Evolutionary conservation across 176 grass and related monocot genomes (phyloP), one percentile per base, ranked within the genome.

Genomic region (Carex kokanica): DNA sequence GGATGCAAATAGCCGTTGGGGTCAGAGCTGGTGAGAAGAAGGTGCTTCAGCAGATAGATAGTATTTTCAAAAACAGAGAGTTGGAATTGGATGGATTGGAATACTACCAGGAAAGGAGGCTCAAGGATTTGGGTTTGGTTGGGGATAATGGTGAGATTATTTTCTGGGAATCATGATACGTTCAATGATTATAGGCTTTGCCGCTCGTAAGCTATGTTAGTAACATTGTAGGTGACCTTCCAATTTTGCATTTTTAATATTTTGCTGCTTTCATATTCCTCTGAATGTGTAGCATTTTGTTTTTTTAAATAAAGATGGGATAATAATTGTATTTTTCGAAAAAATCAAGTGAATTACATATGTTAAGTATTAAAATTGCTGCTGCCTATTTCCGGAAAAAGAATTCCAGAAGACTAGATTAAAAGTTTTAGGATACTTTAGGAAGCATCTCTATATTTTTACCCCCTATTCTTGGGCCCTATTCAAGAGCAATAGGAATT

Each of bases 91-190:
- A 93, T 90, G 88, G 78, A 62, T 84, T 98, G 65, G 96, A 95
- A 69, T 98, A 98, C 67, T 98, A 98, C 83, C 96, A 98, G 81
- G 93, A 98, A 74, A 93, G 96, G 71, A 95, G 93, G 85, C 92
- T 92, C 67, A 95, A 90, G 67, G 91, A 98, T 80, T 87, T 98
- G 3, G 92, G 96, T 71, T 83, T 98, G 64, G 80, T 89, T 32
- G 86, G 96, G 6, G 93, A 98, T 67, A 94, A 95, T 63, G 93
- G 93, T 78, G 96, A 98, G 18, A 98, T 98, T 86, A 98, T 98
- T 61, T 98, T 98, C 82, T 95, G 96, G 96, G 96, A 98, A 88
- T 90, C 78, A 80, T 78, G 38, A 47, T 49, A 69, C 67, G 29
- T 86, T 29, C 72, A 74, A 27, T 56, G 36, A 84, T 72, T 80